A percentile compares a stretch with the other conserved stretches of the same genome.
Conservation (phyloP, 2,329 filamentous ascomycete genomes). For the Aspergillus thermomutatus region DNA sequence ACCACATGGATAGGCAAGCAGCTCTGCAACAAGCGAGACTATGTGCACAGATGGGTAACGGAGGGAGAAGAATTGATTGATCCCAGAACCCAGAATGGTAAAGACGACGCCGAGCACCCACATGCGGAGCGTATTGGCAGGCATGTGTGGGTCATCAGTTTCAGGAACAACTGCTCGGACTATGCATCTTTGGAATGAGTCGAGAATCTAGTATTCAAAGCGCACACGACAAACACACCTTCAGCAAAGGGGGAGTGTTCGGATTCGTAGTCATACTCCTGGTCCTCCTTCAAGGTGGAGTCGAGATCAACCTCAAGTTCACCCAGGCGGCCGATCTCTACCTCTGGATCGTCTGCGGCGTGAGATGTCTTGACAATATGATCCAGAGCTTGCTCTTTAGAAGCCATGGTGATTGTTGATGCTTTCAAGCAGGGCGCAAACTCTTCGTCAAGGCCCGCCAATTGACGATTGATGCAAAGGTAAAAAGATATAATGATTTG, state of each 20-base stretch:
- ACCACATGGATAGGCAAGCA: slow-evolving; percentile 45
- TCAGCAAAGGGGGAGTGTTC: slow-evolving; percentile 25
- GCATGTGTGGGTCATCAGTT: slow-evolving; percentile 25
- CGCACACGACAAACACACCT: slow-evolving; percentile 6
- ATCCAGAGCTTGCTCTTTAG: neutral
- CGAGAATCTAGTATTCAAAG: neutral
- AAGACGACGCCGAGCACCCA: slow-evolving; percentile 45
- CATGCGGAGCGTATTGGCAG: slow-evolving; percentile 32
- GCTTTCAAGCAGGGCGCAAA: neutral
- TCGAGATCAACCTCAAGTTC: slow-evolving; percentile 5
- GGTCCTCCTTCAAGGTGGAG: slow-evolving; percentile 4
- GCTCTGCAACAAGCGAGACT: slow-evolving; percentile 45
- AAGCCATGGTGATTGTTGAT: neutral
- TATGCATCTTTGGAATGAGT: slow-evolving; percentile 1
- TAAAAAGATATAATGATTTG: neutral
- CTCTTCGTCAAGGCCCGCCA: neutral
- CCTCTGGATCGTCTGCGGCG: slow-evolving; percentile 7
- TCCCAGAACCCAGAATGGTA: slow-evolving; percentile 44
- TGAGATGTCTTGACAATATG: neutral
- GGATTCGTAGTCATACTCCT: slow-evolving; percentile 22
- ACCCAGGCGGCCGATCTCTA: slow-evolving; percentile 11
- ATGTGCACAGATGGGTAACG: slow-evolving; percentile 48
- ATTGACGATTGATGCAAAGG: neutral
- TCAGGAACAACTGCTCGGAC: slow-evolving; percentile 27
- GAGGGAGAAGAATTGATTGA: slow-evolving; percentile 48